These are phyloP conservation scores for Stagonosporopsis rhizophila DNA, from an alignment of 2,329 filamentous ascomycete genomes.

Conservation along the genomic window DNA sequence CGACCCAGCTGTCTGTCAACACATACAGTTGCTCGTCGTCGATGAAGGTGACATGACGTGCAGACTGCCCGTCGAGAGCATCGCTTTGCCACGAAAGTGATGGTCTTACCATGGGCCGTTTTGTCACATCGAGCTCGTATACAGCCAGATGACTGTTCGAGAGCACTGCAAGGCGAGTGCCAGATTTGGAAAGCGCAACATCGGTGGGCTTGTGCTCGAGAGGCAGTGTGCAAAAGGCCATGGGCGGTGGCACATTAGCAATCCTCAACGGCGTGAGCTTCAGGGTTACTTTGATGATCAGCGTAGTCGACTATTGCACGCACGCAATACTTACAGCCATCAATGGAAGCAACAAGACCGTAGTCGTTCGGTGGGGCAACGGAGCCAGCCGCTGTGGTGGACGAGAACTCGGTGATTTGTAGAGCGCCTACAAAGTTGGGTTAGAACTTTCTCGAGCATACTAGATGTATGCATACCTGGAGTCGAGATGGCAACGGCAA, in stretches of 20 bases:
- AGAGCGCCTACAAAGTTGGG: conserved; percentile 53
- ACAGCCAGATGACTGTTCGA: conserved; percentile 71
- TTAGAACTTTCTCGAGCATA: not conserved
- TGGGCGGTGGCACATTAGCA: conserved; percentile 89
- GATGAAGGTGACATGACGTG: conserved; percentile 59
- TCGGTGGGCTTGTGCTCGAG: conserved; percentile 72
- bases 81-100: conserved; percentile 52
- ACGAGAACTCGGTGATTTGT: conserved; percentile 68
- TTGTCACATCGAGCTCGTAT: conserved; percentile 71
- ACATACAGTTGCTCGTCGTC: conserved; percentile 48
- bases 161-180: conserved; percentile 69
- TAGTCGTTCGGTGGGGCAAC: conserved; percentile 75
- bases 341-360: conserved; percentile 82
- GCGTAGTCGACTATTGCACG: conserved; percentile 5
- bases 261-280: conserved; percentile 86
- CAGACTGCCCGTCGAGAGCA: conserved; percentile 23
- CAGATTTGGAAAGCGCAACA: conserved; percentile 67
- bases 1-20: conserved; percentile 43
- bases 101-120: conserved; percentile 57
- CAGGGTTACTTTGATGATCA: conserved; percentile 57
- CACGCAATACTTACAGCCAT: conserved; percentile 65
- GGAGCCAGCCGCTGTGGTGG: conserved; percentile 72
- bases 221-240: conserved; percentile 79
- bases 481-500: conserved; percentile 67
- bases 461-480: conserved; percentile 22